Evolutionary conservation across 176 grass and related monocot species (phyloP).

Genomic region (Melocanna baccifera): DNA sequence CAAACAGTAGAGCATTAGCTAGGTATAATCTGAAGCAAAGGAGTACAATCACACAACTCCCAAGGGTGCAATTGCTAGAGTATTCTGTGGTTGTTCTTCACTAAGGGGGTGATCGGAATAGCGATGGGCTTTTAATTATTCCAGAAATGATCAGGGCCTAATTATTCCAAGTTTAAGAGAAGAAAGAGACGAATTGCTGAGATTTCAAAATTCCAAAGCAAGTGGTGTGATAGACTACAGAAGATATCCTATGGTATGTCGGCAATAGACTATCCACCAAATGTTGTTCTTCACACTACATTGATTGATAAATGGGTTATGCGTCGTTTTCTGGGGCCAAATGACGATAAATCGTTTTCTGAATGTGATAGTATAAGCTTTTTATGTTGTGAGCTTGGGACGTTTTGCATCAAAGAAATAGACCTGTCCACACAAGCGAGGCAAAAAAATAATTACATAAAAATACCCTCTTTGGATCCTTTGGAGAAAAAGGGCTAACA

Average conservation of each 20-base stretch:
- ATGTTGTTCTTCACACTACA: neutral
- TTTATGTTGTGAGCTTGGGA: neutral
- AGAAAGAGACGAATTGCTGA: neutral
- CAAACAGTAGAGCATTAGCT: neutral
- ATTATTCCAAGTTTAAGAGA: neutral
- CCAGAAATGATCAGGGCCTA: too few relatives aligned
- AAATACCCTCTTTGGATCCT: neutral
- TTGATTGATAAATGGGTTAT: neutral
- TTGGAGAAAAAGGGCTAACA: neutral
- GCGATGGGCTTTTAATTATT: too few relatives aligned
- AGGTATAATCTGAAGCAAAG: neutral
- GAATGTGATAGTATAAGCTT: neutral
- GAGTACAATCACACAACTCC: neutral
- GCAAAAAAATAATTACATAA: neutral
- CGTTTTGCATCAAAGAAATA: neutral
- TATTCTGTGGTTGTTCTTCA: neutral
- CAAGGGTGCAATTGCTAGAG: neutral
- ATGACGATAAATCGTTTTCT: neutral
- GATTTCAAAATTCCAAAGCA: neutral
- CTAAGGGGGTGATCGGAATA: too few relatives aligned
- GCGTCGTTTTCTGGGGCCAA: neutral
- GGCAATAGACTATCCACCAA: neutral
- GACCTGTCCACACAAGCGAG: neutral
- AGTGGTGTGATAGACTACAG: neutral
- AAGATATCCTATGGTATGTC: neutral